Percentiles rank a stretch among this genome's conserved stretches.
These are phyloP conservation scores for Pseudogymnoascus sp. DNA, from an alignment of 2,329 filamentous ascomycete genomes.

Conservation along the genomic window DNA sequence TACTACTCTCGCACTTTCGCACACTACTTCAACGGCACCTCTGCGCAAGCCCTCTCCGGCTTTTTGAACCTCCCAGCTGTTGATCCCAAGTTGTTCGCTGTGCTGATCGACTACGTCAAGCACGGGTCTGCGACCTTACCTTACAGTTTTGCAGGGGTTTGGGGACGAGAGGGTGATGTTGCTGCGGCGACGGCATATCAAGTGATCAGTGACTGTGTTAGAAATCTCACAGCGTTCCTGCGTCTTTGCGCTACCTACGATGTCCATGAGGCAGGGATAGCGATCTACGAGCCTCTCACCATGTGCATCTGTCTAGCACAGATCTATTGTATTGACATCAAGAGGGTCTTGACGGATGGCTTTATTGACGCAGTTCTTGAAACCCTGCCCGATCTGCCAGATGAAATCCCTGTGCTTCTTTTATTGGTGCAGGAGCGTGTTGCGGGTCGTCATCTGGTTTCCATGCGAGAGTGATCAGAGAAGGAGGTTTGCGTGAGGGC, in stretches of 20 bases:
- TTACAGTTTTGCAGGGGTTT: not conserved
- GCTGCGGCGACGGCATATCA: not conserved
- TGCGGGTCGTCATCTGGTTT: no score
- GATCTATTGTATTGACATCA: not conserved
- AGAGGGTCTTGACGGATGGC: not conserved
- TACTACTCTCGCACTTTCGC: not conserved
- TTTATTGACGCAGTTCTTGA: not conserved
- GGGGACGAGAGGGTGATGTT: not conserved
- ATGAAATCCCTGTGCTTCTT: not conserved
- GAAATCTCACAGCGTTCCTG: not conserved
- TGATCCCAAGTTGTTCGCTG: not conserved
- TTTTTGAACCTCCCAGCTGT: not conserved
- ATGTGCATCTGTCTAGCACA: not conserved
- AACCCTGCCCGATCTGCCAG: not conserved
- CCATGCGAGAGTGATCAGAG: not conserved
- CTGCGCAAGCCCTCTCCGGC: not conserved
- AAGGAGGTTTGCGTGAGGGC: not conserved
- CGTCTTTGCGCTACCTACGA: not conserved
- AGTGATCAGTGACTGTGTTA: not conserved
- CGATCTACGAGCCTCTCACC: not conserved
- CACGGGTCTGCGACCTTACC: not conserved
- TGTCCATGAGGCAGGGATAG: not conserved
- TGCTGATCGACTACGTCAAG: not conserved
- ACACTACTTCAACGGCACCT: not conserved
- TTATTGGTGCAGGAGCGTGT: not conserved